Evolutionary conservation across 2,329 filamentous ascomycete genomes (phyloP).

Genomic region (Ustulina deusta): DNA sequence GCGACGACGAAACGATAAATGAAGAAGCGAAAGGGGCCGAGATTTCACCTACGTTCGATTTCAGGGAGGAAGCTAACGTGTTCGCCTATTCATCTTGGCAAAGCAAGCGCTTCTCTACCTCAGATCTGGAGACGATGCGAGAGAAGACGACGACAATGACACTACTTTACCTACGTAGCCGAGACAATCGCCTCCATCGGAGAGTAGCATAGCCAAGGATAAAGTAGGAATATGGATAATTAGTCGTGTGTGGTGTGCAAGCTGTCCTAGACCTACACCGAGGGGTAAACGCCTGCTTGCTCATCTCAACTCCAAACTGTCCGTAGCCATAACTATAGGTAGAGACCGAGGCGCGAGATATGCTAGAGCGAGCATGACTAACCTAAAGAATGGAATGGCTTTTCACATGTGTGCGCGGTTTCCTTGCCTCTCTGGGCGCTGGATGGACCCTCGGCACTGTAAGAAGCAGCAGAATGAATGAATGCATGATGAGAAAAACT

Average conservation of each 20-base stretch:
- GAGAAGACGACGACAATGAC: neutral
- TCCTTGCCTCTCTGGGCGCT: too few species aligned
- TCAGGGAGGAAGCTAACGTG: neutral
- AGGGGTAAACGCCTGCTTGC: too few species aligned
- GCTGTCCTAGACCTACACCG: neutral
- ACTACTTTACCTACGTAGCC: neutral
- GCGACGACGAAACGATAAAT: neutral
- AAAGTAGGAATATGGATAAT: neutral
- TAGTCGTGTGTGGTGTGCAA: neutral
- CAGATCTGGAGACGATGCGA: neutral
- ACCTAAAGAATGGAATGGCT: neutral
- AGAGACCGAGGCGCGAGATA: neutral
- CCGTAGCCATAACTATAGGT: neutral
- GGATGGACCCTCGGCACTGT: too few species aligned
- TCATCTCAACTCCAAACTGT: neutral
- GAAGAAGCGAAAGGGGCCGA: neutral
- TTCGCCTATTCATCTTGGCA: neutral
- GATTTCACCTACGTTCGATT: neutral
- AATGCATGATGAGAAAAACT: too few species aligned
- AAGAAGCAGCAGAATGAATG: too few species aligned
- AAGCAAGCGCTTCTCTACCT: neutral
- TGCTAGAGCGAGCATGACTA: too few species aligned
- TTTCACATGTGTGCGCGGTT: too few species aligned
- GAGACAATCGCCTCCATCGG: neutral
- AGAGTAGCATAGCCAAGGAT: neutral